Evolutionary conservation across 805 yeast genomes (phyloP).

Genomic region (Lipomyces anomalus): DNA sequence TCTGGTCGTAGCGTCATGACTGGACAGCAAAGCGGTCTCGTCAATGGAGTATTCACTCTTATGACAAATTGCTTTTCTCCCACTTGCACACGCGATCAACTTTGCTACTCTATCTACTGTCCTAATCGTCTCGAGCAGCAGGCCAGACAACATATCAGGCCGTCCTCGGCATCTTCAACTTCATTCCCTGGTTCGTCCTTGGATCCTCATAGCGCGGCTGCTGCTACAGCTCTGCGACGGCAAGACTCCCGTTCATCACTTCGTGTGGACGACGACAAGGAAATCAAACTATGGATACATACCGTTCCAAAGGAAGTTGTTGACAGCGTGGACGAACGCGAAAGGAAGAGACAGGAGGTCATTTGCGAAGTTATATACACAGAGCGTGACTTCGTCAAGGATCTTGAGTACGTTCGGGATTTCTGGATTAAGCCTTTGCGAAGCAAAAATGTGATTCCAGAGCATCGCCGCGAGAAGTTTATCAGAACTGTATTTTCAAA

Average conservation of each 20-base stretch:
- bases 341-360: conserved; percentile 88
- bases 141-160: conserved; percentile 54
- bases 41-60: conserved; percentile 85
- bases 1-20: conserved; percentile 1
- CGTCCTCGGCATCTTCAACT: conserved; percentile 3
- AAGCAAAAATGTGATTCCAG: conserved; percentile 81
- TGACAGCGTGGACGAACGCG: conserved; percentile 73
- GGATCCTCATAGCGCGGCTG: not conserved
- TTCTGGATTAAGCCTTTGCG: conserved; percentile 89
- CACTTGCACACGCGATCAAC: conserved; percentile 79
- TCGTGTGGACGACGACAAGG: conserved; percentile 52
- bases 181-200: too few species aligned
- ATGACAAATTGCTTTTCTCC: conserved; percentile 95
- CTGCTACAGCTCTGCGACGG: conserved; percentile 16
- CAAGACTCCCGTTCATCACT: conserved; percentile 13
- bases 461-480: conserved; percentile 81
- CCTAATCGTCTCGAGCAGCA: conserved; percentile 95
- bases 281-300: conserved; percentile 86
- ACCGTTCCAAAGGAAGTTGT: conserved; percentile 77
- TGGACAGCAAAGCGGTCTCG: conserved; percentile 15
- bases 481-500: conserved; percentile 88
- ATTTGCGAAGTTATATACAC: conserved; percentile 91
- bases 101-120: conserved; percentile 94
- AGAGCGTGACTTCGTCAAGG: conserved; percentile 92
- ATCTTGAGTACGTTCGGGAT: conserved; percentile 85